A percentile compares a stretch with the other conserved stretches of the same genome.
phyloP scores from a whole-genome alignment of 208 protist genomes.

The Crithidia acanthocephali region DNA sequence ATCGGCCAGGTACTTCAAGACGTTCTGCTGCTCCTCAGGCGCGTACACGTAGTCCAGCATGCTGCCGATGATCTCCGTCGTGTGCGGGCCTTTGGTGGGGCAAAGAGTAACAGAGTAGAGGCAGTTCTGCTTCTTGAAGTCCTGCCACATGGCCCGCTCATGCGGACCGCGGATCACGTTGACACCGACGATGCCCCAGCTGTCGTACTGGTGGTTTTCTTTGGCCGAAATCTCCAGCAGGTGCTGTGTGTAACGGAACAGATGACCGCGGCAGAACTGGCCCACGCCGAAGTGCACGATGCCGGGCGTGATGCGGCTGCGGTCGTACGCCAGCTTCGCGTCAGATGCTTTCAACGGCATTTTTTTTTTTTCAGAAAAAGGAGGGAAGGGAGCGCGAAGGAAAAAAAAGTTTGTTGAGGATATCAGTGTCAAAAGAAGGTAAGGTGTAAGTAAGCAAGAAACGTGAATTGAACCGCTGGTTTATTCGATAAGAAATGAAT shows the following conservation, averaged over 20 bases:
- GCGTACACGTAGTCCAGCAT: constrained; percentile 47
- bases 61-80: constrained; percentile 32
- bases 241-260: constrained; percentile 44
- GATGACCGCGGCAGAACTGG: constrained; percentile 42
- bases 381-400: background rate
- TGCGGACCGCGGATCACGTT: constrained; percentile 35
- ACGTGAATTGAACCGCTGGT: no score
- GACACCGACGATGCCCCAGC: constrained; percentile 43
- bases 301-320: constrained; percentile 30
- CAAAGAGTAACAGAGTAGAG: constrained; percentile 49
- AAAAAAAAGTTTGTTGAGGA: background rate
- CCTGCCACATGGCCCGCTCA: constrained; percentile 34
- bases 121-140: constrained; percentile 48
- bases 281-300: constrained; percentile 46
- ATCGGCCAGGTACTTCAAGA: constrained; percentile 36
- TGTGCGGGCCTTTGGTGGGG: constrained; percentile 25
- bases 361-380: background rate
- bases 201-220: constrained; percentile 32
- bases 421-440: no score
- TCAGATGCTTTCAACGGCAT: background rate
- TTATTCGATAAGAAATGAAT: no score
- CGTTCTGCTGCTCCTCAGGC: constrained; percentile 33
- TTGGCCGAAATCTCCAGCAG: constrained; percentile 37
- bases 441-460: no score
- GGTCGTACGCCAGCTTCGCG: constrained; percentile 1